Conservation (phyloP, 352 stramenopile genomes). For the Globisporangium irregulare region DNA sequence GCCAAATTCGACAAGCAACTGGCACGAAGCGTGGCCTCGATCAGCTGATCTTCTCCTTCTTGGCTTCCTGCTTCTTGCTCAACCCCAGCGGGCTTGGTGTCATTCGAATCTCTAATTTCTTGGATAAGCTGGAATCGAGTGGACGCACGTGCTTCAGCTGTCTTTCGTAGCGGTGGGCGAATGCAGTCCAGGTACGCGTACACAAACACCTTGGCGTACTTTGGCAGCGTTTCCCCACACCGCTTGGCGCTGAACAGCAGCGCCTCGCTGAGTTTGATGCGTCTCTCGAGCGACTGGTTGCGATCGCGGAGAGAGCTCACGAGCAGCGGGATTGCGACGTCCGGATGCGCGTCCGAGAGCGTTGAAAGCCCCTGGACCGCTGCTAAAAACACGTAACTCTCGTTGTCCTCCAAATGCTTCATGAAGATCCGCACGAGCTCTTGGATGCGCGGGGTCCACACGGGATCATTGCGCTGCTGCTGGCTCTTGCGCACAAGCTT, state of each 20-base stretch:
- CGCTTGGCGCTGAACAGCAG: constrained; percentile 75
- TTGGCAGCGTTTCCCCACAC: constrained; percentile 68
- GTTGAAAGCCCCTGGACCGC: constrained; percentile 69
- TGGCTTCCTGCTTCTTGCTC: constrained; percentile 1
- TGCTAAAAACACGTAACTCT: constrained; percentile 87
- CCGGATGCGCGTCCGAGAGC: constrained; percentile 54
- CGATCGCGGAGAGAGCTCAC: constrained; percentile 46
- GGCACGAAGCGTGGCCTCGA: constrained; percentile 61
- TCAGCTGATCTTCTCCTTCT: constrained; percentile 27
- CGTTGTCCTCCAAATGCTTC: constrained; percentile 53
- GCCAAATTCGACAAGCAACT: constrained; percentile 87
- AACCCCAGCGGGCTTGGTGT: neutral
- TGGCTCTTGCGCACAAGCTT: constrained; percentile 70
- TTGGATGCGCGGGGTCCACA: constrained; percentile 51
- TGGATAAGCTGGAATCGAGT: constrained; percentile 52
- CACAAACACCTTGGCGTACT: constrained; percentile 73
- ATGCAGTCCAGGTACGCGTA: constrained; percentile 82
- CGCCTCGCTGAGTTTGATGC: constrained; percentile 84
- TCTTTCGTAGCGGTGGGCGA: constrained; percentile 27
- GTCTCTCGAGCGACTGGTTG: constrained; percentile 49
- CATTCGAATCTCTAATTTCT: constrained; percentile 27
- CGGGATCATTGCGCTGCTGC: constrained; percentile 29
- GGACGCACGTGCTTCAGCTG: neutral
- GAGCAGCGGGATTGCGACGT: constrained; percentile 67
- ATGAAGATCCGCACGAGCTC: constrained; percentile 60